Percentiles rank a stretch among this genome's conserved stretches.
phyloP scores from a whole-genome alignment of 2,329 filamentous ascomycete species.

The Sphaerulina vaccinii region DNA sequence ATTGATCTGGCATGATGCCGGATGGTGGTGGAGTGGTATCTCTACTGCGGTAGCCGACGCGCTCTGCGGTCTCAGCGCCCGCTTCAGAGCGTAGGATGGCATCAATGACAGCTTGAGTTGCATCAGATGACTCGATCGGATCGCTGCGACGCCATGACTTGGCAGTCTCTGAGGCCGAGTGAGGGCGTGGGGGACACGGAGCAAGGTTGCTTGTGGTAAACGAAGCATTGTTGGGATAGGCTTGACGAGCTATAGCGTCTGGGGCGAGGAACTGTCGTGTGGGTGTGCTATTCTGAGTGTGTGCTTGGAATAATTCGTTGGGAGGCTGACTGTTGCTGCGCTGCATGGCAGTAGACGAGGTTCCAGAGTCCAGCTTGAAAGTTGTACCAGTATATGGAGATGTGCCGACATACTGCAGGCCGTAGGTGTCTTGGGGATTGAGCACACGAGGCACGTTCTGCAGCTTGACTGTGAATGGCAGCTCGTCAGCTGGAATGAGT shows the following conservation, averaged over 20 bases:
- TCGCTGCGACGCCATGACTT: conserved; percentile 29
- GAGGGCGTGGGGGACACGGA: conserved; percentile 12
- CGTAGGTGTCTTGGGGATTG: conserved; percentile 31
- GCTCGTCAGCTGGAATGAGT: conserved; percentile 45
- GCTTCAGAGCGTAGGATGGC: conserved; percentile 33
- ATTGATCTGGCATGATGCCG: conserved; percentile 41
- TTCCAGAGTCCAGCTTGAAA: conserved; percentile 28
- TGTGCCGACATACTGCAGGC: conserved; percentile 35
- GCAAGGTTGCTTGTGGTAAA: not conserved
- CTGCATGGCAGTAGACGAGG: conserved; percentile 9
- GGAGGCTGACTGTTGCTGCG: conserved; percentile 24
- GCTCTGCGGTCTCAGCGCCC: conserved; percentile 30
- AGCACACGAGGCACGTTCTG: conserved; percentile 40
- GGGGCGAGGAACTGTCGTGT: conserved; percentile 26
- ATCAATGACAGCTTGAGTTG: conserved; percentile 33
- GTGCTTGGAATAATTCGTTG: conserved; percentile 14
- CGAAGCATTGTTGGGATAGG: conserved; percentile 14
- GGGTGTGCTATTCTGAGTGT: conserved; percentile 18
- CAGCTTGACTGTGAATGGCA: conserved; percentile 41
- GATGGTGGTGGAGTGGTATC: conserved; percentile 36
- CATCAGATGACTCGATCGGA: conserved; percentile 15
- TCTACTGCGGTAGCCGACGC: conserved; percentile 29
- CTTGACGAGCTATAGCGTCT: conserved; percentile 27
- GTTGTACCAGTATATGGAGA: conserved; percentile 26
- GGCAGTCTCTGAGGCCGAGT: conserved; percentile 27